A percentile compares a stretch with the other conserved stretches of the same genome.
These are phyloP conservation scores for Penicilliopsis zonata DNA, from an alignment of 495 filamentous ascomycete species.

Conservation along the genomic window DNA sequence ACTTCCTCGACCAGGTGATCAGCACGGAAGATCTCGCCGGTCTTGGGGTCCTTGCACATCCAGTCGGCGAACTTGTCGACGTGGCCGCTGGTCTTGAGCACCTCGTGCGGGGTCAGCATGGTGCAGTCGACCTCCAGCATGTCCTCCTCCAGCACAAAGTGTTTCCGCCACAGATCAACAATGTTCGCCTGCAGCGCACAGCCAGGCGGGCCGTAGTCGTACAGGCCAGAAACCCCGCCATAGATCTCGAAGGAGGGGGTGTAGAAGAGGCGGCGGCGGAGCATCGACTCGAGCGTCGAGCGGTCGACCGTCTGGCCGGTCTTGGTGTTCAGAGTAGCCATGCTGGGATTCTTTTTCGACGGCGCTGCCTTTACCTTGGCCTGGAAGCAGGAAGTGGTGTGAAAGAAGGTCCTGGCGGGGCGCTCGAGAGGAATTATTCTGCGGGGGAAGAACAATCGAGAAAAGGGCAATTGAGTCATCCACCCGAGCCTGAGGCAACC, in stretches of 20 bases:
- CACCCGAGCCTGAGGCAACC: constrained; percentile 7
- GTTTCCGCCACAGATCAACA: constrained; percentile 84
- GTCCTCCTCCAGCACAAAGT: constrained; percentile 80
- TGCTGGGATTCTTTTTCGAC: constrained; percentile 22
- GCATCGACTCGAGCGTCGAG: constrained; percentile 63
- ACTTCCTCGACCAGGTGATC: constrained; percentile 95
- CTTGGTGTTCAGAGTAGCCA: constrained; percentile 62
- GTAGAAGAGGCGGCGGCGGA: constrained; percentile 83
- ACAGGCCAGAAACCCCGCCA: constrained; percentile 73
- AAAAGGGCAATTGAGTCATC: constrained; percentile 35
- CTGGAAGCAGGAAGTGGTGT: constrained; percentile 8
- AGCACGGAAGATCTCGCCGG: constrained; percentile 88
- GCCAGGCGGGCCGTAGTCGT: constrained; percentile 76
- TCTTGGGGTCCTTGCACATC: constrained; percentile 99
- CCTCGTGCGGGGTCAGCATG: constrained; percentile 74
- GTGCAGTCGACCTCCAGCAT: constrained; percentile 86
- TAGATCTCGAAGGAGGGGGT: constrained; percentile 94
- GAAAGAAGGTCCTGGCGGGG: constrained; percentile 9
- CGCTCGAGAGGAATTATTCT: constrained; percentile 10
- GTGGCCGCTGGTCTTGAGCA: constrained; percentile 92
- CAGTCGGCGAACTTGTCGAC: constrained; percentile 97
- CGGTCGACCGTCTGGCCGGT: constrained; percentile 85
- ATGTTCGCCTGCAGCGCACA: constrained; percentile 75
- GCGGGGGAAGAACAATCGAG: constrained; percentile 22
- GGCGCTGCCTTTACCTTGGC: constrained; percentile 4